Percentiles rank a stretch among this genome's conserved stretches.
These are phyloP conservation scores for Plantago ovata DNA, from an alignment of 257 asterid species.

Conservation along the genomic window DNA sequence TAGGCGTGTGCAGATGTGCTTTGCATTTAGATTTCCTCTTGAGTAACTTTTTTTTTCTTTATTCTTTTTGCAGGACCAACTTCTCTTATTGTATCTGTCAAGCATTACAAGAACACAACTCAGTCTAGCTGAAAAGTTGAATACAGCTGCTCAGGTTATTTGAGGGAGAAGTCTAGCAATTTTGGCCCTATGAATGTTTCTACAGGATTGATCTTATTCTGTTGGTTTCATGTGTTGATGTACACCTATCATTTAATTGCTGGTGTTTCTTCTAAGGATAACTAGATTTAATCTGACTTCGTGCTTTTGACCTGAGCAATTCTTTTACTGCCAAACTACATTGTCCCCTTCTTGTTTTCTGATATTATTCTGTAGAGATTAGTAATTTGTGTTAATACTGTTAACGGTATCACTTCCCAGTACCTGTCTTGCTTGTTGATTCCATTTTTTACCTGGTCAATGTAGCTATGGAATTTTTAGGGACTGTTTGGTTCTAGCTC, in stretches of 20 bases:
- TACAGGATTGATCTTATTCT: not conserved
- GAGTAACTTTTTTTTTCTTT: not conserved
- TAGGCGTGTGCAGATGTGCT: not conserved
- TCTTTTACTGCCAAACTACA: not conserved
- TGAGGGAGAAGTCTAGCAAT: slow-evolving; percentile 23
- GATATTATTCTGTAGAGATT: too few relatives aligned
- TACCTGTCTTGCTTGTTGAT: too few relatives aligned
- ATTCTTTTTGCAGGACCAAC: slow-evolving; percentile 60
- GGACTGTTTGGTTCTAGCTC: too few relatives aligned
- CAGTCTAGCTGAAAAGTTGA: slow-evolving; percentile 79
- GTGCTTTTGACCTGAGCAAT: slow-evolving; percentile 6
- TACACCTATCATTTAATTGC: slow-evolving; percentile 4
- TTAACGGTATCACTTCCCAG: too few relatives aligned
- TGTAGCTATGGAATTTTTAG: too few relatives aligned
- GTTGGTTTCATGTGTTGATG: slow-evolving; percentile 3
- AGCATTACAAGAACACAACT: slow-evolving; percentile 98
- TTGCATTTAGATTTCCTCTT: not conserved
- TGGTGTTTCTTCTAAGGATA: slow-evolving; percentile 6
- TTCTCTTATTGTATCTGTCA: slow-evolving; percentile 75
- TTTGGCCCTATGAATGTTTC: not conserved
- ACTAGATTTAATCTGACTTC: not conserved
- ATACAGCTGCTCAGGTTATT: slow-evolving; percentile 93
- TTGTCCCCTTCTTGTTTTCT: not conserved
- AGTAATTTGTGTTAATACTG: too few relatives aligned
- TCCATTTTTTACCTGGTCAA: too few relatives aligned